Base-by-base conservation (phyloP, 768 basidiomycete species). In the Boletus bicolor region DNA sequence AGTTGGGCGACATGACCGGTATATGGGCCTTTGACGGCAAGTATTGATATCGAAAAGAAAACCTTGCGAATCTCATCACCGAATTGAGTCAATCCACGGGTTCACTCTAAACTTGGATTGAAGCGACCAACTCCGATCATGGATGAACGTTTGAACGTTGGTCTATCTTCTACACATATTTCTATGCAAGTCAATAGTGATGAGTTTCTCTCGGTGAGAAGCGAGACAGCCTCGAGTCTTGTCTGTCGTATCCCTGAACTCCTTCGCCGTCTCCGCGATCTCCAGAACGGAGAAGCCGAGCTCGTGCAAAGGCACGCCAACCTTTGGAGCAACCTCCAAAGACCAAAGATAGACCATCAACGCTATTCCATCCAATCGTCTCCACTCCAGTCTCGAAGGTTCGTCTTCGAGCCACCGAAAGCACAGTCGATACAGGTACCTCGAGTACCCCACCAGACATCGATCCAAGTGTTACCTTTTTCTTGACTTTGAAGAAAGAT, bases 1-100 rank as follows among this genome's bases (percentile, higher is more conserved):
- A 87, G 41, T 73, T 68, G 52, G 72, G 63, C 3, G 75, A 54
- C 77, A 76, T 68, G 70, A 71, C 34, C 6, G 72, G 64, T 17
- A 73, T 39, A 34, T 68, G 63, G 7, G 55, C 60, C 42, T 60
- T 68, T 26, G 70, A 66, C 11, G 70, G 64, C 44, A 70, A 54
- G 50, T 72, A 67, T 43, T 57, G 73, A 56, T 74, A 71, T 45
- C 69, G 72, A 60, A 68, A 71, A 34, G 61, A 65, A 54, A 64
- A 68, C 44, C 66, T 55, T 53, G 69, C 71, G 54, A 66, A 64
- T 47, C 68, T 62, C 74, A 73, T 74, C 34, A 28, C 59, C 44
- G 57, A 49, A 19, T 39, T 4, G 28, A 24, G 21, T 24, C 21
- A 24, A 24, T 24, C 21, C 21, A 24, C 2, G 21, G 21, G 21